Conservation (phyloP, 805 yeast genomes). For the Kluyveromyces aestuarii region DNA sequence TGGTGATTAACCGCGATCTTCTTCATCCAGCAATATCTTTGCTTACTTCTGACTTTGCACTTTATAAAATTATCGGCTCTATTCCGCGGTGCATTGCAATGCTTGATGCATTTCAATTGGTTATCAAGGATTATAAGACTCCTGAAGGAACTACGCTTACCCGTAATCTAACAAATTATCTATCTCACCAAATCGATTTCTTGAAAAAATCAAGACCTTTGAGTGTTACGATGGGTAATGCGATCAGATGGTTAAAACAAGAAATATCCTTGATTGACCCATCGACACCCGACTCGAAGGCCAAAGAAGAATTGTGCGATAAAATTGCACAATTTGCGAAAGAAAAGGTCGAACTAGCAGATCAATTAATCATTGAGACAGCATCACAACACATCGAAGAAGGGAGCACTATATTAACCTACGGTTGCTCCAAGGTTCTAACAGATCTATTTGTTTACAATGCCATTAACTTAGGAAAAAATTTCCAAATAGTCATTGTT, state of each 20-base stretch:
- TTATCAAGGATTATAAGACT: conserved; percentile 71
- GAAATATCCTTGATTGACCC: conserved; percentile 77
- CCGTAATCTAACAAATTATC: conserved; percentile 78
- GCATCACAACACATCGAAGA: conserved; percentile 70
- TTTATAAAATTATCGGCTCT: conserved; percentile 84
- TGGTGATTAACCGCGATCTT: conserved; percentile 34
- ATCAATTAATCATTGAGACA: conserved; percentile 67
- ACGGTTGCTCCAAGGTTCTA: conserved; percentile 81
- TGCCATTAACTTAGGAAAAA: conserved; percentile 47
- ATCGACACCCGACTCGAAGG: conserved; percentile 47
- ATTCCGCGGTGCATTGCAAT: conserved; percentile 76
- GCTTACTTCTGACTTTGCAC: conserved; percentile 70
- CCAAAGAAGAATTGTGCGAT: conserved; percentile 53
- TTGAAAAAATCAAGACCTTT: conserved; percentile 86
- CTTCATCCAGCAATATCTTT: conserved; percentile 83
- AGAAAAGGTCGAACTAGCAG: conserved; percentile 80
- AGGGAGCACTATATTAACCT: conserved; percentile 75
- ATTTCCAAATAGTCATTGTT: conserved; percentile 76
- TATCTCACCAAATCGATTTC: conserved; percentile 88
- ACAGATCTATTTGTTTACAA: conserved; percentile 65
- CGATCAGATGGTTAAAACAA: conserved; percentile 94
- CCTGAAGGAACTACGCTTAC: conserved; percentile 80
- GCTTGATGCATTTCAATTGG: conserved; percentile 74
- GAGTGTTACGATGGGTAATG: conserved; percentile 93
- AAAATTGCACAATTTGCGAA: conserved; percentile 73